phyloP scores from a whole-genome alignment of 2,329 filamentous ascomycete species.

The Talaromyces sp. region DNA sequence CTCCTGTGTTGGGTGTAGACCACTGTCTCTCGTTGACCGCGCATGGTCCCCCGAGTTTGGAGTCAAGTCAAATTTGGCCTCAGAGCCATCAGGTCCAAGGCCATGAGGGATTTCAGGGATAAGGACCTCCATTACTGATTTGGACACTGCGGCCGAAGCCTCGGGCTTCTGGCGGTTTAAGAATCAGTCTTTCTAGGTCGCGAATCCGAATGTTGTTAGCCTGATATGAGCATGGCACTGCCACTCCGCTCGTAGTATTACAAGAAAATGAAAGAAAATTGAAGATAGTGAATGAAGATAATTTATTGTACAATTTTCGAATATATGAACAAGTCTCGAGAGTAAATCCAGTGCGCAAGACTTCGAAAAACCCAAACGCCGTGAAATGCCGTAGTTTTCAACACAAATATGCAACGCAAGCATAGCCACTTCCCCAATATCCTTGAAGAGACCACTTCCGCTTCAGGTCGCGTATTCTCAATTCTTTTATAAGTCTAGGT shows the following conservation, averaged over 20 bases:
- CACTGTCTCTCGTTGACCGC: not conserved
- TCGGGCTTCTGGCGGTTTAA: not conserved
- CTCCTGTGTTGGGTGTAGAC: not conserved
- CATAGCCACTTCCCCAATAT: not conserved
- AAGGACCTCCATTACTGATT: not conserved
- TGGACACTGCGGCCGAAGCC: not conserved
- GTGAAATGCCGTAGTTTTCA: constrained; percentile 8
- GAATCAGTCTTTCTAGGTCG: not conserved
- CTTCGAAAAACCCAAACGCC: constrained; percentile 8
- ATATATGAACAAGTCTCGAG: not conserved
- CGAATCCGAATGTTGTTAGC: not conserved
- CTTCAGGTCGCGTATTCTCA: not conserved
- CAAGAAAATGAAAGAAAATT: not conserved
- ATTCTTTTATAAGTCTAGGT: not conserved
- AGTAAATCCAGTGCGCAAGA: not conserved
- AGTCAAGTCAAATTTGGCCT: not conserved
- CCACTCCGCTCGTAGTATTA: too few relatives aligned
- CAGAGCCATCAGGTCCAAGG: not conserved
- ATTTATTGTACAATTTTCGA: constrained; percentile 5
- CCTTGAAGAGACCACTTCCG: not conserved
- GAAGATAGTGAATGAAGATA: not conserved
- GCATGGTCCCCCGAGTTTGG: not conserved
- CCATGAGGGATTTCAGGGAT: not conserved
- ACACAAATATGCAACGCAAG: not conserved
- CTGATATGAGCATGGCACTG: not conserved